Conservation (phyloP, 352 stramenopile species). For the Phytophthora vignae region DNA sequence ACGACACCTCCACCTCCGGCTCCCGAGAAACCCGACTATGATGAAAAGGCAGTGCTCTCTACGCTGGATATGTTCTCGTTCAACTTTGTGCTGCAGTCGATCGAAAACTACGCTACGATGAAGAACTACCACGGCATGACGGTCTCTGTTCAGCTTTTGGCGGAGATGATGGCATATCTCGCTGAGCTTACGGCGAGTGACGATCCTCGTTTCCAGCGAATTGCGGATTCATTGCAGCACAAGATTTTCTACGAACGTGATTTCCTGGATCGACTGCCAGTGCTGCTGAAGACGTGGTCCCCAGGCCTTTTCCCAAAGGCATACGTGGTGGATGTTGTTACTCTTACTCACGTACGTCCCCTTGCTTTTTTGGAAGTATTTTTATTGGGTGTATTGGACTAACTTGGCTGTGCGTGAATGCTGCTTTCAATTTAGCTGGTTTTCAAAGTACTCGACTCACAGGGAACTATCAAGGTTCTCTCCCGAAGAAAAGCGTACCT, state of each 20-base stretch:
- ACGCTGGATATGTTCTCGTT: constrained; percentile 93
- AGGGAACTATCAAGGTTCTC: constrained; percentile 88
- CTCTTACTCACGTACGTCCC: constrained; percentile 79
- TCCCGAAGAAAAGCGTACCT: constrained; percentile 73
- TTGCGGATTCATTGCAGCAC: constrained; percentile 87
- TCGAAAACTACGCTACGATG: constrained; percentile 82
- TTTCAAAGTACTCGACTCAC: constrained; percentile 85
- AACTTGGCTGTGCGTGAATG: constrained; percentile 2
- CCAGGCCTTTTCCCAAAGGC: constrained; percentile 67
- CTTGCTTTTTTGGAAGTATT: background rate
- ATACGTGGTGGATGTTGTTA: constrained; percentile 86
- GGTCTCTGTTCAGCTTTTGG: constrained; percentile 76
- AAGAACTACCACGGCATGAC: constrained; percentile 90
- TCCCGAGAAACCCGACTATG: constrained; percentile 59
- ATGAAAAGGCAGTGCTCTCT: constrained; percentile 85
- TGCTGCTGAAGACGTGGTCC: constrained; percentile 84
- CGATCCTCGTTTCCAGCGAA: constrained; percentile 80
- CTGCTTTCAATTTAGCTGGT: constrained; percentile 58
- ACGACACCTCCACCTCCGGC: constrained; percentile 44
- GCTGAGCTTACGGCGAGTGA: constrained; percentile 74
- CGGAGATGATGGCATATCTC: constrained; percentile 90
- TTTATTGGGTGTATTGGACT: background rate
- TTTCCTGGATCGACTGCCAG: constrained; percentile 84
- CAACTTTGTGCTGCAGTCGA: constrained; percentile 91
- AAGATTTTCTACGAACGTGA: constrained; percentile 92